phyloP scores from a whole-genome alignment of 306 rosid genomes.

The Vigna unguiculata region DNA sequence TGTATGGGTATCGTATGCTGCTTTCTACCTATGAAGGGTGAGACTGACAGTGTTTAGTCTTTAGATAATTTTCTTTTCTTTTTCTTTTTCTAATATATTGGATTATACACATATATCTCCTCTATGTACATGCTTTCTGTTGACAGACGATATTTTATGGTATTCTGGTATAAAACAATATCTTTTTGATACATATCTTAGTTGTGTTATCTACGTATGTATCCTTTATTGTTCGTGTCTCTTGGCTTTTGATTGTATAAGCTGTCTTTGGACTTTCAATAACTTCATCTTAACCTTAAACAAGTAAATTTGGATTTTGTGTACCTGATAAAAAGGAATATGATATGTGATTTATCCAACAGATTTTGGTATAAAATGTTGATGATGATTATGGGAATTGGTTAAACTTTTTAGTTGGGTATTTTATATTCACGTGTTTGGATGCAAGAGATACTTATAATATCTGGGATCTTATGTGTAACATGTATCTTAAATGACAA shows the following conservation, averaged over 20 bases:
- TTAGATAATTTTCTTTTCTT: no score
- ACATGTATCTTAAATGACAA: neutral
- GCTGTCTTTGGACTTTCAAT: neutral
- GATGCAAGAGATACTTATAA: conserved; percentile 4
- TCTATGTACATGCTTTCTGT: no score
- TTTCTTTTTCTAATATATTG: no score
- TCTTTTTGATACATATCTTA: no score
- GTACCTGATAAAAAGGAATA: neutral
- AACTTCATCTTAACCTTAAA: neutral
- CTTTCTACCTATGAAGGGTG: no score
- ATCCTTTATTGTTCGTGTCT: neutral
- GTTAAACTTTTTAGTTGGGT: neutral
- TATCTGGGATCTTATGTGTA: neutral
- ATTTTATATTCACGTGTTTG: neutral
- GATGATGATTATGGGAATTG: neutral
- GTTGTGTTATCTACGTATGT: neutral
- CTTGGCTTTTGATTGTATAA: neutral
- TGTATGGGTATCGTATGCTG: no score
- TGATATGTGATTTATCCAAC: neutral
- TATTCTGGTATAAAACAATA: no score
- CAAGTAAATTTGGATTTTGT: neutral
- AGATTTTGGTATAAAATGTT: neutral
- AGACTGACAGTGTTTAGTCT: no score
- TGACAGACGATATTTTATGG: no score
- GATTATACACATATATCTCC: no score